These are phyloP conservation scores for Heterobasidion occidentale DNA, from an alignment of 1,284 basidiomycete genomes.

Conservation along the genomic window DNA sequence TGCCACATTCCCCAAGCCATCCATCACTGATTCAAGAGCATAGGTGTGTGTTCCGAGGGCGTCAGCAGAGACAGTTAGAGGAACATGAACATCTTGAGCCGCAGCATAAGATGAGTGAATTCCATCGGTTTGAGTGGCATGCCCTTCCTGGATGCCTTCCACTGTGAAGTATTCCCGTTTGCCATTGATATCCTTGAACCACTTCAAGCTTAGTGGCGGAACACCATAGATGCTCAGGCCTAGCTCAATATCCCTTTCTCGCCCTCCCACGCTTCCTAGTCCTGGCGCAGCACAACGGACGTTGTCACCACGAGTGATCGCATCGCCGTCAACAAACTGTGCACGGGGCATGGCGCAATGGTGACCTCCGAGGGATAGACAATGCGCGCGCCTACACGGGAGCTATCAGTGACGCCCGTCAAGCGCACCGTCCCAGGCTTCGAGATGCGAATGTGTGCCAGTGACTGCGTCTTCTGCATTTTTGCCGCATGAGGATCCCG, in stretches of 20 bases:
- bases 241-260: conserved; percentile 54
- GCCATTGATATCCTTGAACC: conserved; percentile 63
- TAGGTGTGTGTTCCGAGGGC: conserved; percentile 61
- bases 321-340: conserved; percentile 46
- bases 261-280: conserved; percentile 33
- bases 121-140: conserved; percentile 17
- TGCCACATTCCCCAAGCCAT: conserved; percentile 61
- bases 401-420: conserved; percentile 65
- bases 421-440: conserved; percentile 70
- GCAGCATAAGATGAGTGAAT: conserved; percentile 14
- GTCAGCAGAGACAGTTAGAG: conserved; percentile 57
- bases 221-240: conserved; percentile 70
- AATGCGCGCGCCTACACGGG: conserved; percentile 57
- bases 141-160: conserved; percentile 73
- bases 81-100: conserved; percentile 57
- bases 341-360: conserved; percentile 75
- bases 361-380: conserved; percentile 63
- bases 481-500: conserved; percentile 22
- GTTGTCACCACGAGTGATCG: conserved; percentile 31
- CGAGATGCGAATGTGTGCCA: conserved; percentile 65
- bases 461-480: conserved; percentile 64
- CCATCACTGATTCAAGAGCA: conserved; percentile 64
- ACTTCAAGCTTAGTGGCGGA: conserved; percentile 71
- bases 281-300: conserved; percentile 50
- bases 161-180: conserved; percentile 64